Evolutionary conservation across 2,329 filamentous ascomycete species (phyloP).

Genomic region (Paraconiothyrium sp.): DNA sequence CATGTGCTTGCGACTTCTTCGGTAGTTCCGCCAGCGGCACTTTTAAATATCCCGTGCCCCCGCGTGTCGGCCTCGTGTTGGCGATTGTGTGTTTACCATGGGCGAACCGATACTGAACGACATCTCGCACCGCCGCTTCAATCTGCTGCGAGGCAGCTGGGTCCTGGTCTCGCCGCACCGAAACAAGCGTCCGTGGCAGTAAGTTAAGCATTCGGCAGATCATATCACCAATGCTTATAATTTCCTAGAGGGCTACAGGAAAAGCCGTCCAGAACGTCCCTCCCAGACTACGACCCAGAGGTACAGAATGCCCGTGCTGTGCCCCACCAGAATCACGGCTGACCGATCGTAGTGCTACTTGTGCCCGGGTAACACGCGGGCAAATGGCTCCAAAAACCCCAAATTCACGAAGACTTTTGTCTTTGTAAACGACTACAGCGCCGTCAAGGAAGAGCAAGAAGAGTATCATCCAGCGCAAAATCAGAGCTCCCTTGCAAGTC

Average conservation of each 20-base stretch:
- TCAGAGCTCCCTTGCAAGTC: slow-evolving; percentile 69
- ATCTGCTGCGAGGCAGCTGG: slow-evolving; percentile 89
- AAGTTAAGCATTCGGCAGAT: slow-evolving; percentile 51
- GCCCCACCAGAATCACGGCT: slow-evolving; percentile 24
- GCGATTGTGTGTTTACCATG: slow-evolving; percentile 44
- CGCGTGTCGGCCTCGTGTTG: slow-evolving; percentile 18
- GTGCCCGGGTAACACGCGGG: slow-evolving; percentile 89
- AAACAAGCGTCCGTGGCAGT: slow-evolving; percentile 98
- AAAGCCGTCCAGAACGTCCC: slow-evolving; percentile 56
- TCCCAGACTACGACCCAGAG: slow-evolving; percentile 80
- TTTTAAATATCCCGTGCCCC: slow-evolving; percentile 28
- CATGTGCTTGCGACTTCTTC: slow-evolving; percentile 13
- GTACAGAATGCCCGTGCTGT: slow-evolving; percentile 41
- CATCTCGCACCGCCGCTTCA: slow-evolving; percentile 91
- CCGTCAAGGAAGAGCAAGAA: slow-evolving; percentile 91
- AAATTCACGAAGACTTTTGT: slow-evolving; percentile 87
- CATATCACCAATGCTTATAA: slow-evolving; percentile 8
- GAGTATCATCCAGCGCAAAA: slow-evolving; percentile 71
- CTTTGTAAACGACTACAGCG: slow-evolving; percentile 97
- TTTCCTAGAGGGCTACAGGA: slow-evolving; percentile 58
- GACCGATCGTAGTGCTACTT: slow-evolving; percentile 77
- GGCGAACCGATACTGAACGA: slow-evolving; percentile 75
- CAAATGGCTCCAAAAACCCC: slow-evolving; percentile 86
- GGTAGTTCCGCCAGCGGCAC: slow-evolving; percentile 26
- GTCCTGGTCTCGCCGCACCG: slow-evolving; percentile 94